phyloP scores from a whole-genome alignment of 1,139 yeast species.

The Diutina rugosa region DNA sequence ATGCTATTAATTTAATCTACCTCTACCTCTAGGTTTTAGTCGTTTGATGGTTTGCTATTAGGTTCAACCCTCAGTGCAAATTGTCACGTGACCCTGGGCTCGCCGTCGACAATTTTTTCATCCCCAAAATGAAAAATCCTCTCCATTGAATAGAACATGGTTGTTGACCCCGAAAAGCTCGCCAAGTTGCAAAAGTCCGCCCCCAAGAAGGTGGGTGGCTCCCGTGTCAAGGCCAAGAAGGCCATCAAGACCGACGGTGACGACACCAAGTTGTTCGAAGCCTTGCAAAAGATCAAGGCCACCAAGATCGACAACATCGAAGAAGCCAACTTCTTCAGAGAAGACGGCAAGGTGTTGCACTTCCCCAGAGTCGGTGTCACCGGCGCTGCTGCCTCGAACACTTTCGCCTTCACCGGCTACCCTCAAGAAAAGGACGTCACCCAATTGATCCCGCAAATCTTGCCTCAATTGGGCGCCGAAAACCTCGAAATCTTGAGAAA shows the following conservation, averaged over 20 bases:
- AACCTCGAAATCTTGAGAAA: constrained; percentile 81
- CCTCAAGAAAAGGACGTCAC: constrained; percentile 89
- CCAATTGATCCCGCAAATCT: constrained; percentile 88
- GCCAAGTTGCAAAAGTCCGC: constrained; percentile 70
- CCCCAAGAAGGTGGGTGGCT: constrained; percentile 77
- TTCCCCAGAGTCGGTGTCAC: constrained; percentile 93
- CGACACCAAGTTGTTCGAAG: constrained; percentile 82
- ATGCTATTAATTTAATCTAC: no score
- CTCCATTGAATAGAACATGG: constrained; percentile 31
- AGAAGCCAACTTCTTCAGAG: constrained; percentile 96
- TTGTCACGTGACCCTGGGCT: not conserved
- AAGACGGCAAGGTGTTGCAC: constrained; percentile 92
- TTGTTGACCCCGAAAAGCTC: constrained; percentile 78
- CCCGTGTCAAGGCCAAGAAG: constrained; percentile 76
- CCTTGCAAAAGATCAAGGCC: constrained; percentile 82
- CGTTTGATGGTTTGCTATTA: no score
- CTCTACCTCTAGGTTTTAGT: no score
- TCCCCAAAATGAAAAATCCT: not conserved
- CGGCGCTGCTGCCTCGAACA: constrained; percentile 83
- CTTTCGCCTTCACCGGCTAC: constrained; percentile 90
- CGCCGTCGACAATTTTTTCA: not conserved
- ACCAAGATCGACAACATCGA: constrained; percentile 82
- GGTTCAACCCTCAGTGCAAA: not conserved
- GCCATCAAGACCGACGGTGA: constrained; percentile 56
- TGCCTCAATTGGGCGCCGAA: constrained; percentile 95